Conservation (phyloP, 768 basidiomycete genomes). For the Amanita inopinata region DNA sequence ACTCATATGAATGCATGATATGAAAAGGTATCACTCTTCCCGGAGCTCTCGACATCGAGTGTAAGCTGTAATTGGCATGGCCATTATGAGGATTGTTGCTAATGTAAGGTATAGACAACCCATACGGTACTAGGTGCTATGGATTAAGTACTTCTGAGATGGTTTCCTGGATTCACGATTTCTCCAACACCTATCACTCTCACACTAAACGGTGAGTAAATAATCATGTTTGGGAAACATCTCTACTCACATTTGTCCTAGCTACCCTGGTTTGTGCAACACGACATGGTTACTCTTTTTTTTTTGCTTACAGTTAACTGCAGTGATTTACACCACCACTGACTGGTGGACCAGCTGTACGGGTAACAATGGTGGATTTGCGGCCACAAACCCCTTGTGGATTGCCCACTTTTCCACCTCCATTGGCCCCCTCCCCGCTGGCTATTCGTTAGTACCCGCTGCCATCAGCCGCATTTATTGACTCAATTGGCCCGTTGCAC, state of each 20-base stretch:
- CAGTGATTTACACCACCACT: slow-evolving; percentile 55
- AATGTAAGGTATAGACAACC: slow-evolving; percentile 31
- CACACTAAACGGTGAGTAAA: slow-evolving; percentile 33
- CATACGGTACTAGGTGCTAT: slow-evolving; percentile 43
- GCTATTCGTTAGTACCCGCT: slow-evolving; percentile 34
- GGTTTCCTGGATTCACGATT: slow-evolving; percentile 56
- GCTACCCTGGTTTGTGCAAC: slow-evolving; percentile 35
- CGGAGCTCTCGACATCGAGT: slow-evolving; percentile 55
- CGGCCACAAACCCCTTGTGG: slow-evolving; percentile 46
- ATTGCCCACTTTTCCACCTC: slow-evolving; percentile 42
- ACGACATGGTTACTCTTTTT: slow-evolving; percentile 7
- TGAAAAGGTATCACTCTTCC: slow-evolving; percentile 39
- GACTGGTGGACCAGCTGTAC: slow-evolving; percentile 66
- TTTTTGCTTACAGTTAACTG: background rate
- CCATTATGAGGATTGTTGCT: background rate
- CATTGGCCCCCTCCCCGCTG: slow-evolving; percentile 47
- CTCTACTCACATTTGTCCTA: slow-evolving; percentile 10
- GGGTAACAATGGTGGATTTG: slow-evolving; percentile 44
- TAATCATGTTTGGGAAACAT: background rate
- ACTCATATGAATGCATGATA: background rate
- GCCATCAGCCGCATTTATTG: background rate
- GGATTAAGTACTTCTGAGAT: slow-evolving; percentile 41
- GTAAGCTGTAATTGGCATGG: slow-evolving; percentile 22
- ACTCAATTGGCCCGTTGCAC: background rate
- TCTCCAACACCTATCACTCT: slow-evolving; percentile 49